Conservation (phyloP, 23 red algal species). For the Gracilaria vermiculophylla region DNA sequence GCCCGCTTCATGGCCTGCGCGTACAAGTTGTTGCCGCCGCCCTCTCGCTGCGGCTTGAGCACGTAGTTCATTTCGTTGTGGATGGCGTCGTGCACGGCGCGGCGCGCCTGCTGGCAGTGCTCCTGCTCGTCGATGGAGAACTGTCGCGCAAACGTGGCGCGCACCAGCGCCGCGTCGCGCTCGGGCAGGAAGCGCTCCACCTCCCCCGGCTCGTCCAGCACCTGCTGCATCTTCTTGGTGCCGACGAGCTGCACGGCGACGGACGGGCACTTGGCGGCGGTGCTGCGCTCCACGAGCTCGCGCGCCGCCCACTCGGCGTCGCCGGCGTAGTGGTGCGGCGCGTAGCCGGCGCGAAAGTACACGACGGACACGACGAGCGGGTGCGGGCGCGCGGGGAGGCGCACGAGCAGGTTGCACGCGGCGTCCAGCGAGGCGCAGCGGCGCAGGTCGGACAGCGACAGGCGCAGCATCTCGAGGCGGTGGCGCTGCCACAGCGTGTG, state of each 20-base stretch:
- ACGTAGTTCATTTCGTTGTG: constrained; percentile 71
- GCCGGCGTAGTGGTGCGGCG: constrained; percentile 78
- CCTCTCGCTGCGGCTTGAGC: constrained; percentile 98
- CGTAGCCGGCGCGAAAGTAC: constrained; percentile 96
- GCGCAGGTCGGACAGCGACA: constrained; percentile 58
- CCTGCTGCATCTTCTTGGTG: constrained; percentile 98
- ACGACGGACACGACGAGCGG: constrained; percentile 60
- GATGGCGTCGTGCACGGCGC: constrained; percentile 44
- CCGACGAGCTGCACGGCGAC: constrained; percentile 90
- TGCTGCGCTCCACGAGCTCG: constrained; percentile 55
- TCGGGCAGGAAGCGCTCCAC: constrained; percentile 62
- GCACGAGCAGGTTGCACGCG: not conserved
- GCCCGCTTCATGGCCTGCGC: constrained; percentile 36
- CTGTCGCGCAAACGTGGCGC: constrained; percentile 78
- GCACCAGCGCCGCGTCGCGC: constrained; percentile 53
- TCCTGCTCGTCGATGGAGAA: constrained; percentile 40
- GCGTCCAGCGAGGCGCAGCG: not conserved
- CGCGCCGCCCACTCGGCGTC: constrained; percentile 82
- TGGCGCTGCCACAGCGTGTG: constrained; percentile 57
- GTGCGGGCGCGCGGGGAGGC: not conserved
- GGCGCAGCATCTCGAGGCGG: constrained; percentile 62
- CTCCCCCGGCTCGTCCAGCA: constrained; percentile 59
- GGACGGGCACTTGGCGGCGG: constrained; percentile 75
- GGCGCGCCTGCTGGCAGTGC: constrained; percentile 2
- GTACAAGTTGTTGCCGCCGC: constrained; percentile 97